Evolutionary conservation across 495 filamentous ascomycete species (phyloP).

Genomic region (Pyrenopolyporus hunteri): DNA sequence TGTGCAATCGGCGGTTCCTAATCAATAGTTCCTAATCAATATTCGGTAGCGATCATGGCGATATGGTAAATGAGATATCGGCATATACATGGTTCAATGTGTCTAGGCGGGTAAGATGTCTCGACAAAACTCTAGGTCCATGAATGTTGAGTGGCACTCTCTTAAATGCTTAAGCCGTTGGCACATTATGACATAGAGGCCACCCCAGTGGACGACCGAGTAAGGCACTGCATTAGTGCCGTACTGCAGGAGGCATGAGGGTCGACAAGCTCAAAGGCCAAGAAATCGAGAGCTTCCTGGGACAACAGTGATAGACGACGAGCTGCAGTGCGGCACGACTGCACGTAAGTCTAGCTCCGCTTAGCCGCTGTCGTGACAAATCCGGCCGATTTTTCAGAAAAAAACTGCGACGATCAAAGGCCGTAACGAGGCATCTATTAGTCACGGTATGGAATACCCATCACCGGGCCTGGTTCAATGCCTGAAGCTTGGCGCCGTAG

Average conservation of each 20-base stretch:
- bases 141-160: neutral
- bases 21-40: slow-evolving; percentile 26
- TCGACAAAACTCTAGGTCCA: neutral
- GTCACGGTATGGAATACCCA: slow-evolving; percentile 21
- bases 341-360: slow-evolving; percentile 18
- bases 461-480: neutral
- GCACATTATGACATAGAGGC: slow-evolving; percentile 4
- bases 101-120: neutral
- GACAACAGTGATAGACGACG: slow-evolving; percentile 27
- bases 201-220: neutral
- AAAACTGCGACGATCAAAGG: slow-evolving; percentile 18
- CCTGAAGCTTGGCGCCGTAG: slow-evolving; percentile 13
- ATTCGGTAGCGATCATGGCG: slow-evolving; percentile 10
- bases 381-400: slow-evolving; percentile 31
- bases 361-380: slow-evolving; percentile 14
- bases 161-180: neutral
- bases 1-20: neutral
- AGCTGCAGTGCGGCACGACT: slow-evolving; percentile 19
- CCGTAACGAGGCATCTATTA: slow-evolving; percentile 15
- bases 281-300: slow-evolving; percentile 21
- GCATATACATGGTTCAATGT: neutral
- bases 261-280: slow-evolving; percentile 23
- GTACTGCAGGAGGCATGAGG: neutral
- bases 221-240: slow-evolving; percentile 8
- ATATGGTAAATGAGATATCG: neutral